phyloP scores from a whole-genome alignment of 345 rosid genomes.

The Linum usitatissimum region DNA sequence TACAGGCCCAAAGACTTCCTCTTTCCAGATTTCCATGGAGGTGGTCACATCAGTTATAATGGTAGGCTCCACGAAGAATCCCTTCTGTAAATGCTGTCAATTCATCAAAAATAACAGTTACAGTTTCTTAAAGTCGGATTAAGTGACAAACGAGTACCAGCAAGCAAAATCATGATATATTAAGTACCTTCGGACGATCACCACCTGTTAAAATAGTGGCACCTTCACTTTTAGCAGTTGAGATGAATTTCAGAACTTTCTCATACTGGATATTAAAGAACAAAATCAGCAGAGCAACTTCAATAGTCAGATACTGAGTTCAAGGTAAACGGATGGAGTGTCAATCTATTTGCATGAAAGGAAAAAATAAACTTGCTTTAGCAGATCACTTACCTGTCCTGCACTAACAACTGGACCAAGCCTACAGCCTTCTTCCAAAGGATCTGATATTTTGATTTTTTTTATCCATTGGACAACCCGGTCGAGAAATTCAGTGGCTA shows the following conservation, averaged over 20 bases:
- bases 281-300: constrained; percentile 1
- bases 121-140: constrained; percentile 7
- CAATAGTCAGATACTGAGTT: neutral
- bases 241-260: constrained; percentile 59
- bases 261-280: constrained; percentile 49
- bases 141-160: constrained; percentile 7
- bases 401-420: constrained; percentile 84
- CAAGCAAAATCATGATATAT: constrained; percentile 8
- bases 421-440: constrained; percentile 84
- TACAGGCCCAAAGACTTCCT: constrained; percentile 97
- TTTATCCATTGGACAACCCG: constrained; percentile 68
- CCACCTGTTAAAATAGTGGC: constrained; percentile 82
- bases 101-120: constrained; percentile 7
- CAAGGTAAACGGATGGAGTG: neutral
- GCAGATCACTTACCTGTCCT: constrained; percentile 50
- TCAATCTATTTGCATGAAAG: neutral
- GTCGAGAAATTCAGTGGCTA: constrained; percentile 58
- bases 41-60: constrained; percentile 62
- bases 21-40: constrained; percentile 98
- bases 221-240: constrained; percentile 85
- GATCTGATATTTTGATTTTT: constrained; percentile 83
- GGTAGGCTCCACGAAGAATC: constrained; percentile 78
- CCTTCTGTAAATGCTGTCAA: constrained; percentile 66
- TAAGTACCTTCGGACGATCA: constrained; percentile 58
- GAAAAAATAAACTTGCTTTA: neutral